These are phyloP conservation scores for Ormosia emarginata DNA, from an alignment of 306 rosid species.

Conservation along the genomic window DNA sequence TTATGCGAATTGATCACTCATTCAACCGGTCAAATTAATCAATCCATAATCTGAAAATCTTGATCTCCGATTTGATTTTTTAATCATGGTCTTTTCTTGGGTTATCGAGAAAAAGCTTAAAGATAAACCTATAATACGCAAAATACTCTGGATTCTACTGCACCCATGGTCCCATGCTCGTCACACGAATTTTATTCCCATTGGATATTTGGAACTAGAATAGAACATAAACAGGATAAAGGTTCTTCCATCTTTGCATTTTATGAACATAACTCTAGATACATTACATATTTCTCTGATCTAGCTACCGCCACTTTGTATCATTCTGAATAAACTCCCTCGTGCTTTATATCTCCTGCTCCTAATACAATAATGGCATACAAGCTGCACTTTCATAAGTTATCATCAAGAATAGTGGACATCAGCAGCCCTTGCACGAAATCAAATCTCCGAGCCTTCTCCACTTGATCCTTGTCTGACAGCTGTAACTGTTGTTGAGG, in stretches of 20 bases:
- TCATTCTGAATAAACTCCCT: constrained; percentile 24
- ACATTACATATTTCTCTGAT: constrained; percentile 37
- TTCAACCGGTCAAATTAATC: too few relatives aligned
- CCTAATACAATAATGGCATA: constrained; percentile 21
- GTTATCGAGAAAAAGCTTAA: background rate
- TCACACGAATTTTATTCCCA: constrained; percentile 22
- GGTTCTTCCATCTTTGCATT: constrained; percentile 50
- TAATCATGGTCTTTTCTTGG: too few relatives aligned
- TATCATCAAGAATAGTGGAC: constrained; percentile 69
- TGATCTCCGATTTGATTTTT: too few relatives aligned
- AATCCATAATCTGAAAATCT: too few relatives aligned
- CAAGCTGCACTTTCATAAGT: constrained; percentile 35
- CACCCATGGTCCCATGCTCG: background rate
- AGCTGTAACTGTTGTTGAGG: constrained; percentile 30
- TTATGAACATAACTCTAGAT: constrained; percentile 30
- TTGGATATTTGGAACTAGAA: constrained; percentile 8
- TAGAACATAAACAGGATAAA: background rate
- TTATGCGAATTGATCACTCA: too few relatives aligned
- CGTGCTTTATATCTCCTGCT: constrained; percentile 27
- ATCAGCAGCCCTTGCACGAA: constrained; percentile 76
- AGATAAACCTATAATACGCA: background rate
- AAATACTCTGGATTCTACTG: background rate
- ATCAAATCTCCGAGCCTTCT: constrained; percentile 67
- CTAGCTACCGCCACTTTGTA: constrained; percentile 44
- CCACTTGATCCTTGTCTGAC: constrained; percentile 62